phyloP scores from a whole-genome alignment of 257 asterid species.

The Schizonepeta tenuifolia region DNA sequence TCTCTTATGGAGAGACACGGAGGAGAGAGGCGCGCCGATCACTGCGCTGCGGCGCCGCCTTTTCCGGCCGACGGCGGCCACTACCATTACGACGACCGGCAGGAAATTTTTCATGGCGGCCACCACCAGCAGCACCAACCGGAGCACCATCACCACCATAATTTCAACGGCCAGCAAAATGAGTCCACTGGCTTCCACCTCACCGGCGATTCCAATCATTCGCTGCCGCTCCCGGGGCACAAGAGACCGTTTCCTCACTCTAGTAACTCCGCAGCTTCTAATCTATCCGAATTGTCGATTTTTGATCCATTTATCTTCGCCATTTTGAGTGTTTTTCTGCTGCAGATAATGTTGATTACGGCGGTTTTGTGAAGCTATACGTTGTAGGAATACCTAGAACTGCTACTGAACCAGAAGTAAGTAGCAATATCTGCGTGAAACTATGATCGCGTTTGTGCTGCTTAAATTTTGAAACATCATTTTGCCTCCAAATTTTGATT shows the following conservation, averaged over 20 bases:
- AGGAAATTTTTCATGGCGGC: conserved; percentile 20
- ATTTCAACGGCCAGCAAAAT: conserved; percentile 39
- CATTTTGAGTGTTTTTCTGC: neutral
- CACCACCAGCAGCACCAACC: conserved; percentile 26
- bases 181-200: conserved; percentile 30
- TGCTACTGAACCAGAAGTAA: conserved; percentile 68
- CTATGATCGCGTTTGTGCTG: neutral
- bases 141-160: conserved; percentile 39
- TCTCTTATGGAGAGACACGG: conserved; percentile 42
- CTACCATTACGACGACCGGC: conserved; percentile 25
- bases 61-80: conserved; percentile 38
- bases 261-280: conserved; percentile 29
- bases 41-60: conserved; percentile 37
- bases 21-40: conserved; percentile 38
- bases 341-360: conserved; percentile 51
- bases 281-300: neutral
- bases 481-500: conserved; percentile 6
- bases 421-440: conserved; percentile 32
- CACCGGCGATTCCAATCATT: conserved; percentile 29
- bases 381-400: conserved; percentile 68
- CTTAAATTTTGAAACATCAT: conserved; percentile 7
- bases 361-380: conserved; percentile 68
- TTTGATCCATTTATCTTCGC: neutral
- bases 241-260: conserved; percentile 47
- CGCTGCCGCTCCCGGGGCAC: conserved; percentile 45